Base-by-base conservation (phyloP, 768 basidiomycete genomes). In the Suillus luteus region DNA sequence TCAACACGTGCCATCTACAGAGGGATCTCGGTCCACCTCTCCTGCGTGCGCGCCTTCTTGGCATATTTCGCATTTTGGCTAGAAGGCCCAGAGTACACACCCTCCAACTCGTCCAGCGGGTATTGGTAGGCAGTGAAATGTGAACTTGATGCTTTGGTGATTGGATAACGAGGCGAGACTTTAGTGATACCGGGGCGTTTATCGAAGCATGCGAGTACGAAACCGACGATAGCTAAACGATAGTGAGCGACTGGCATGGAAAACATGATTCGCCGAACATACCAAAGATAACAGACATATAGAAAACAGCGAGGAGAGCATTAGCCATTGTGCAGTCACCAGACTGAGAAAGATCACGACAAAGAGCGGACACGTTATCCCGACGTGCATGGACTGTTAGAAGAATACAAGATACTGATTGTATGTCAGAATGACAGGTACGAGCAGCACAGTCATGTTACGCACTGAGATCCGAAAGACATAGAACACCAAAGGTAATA, bases 71-170 rank as follows among this genome's bases (percentile, higher is more conserved):
- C 58, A n/a, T 60, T 57, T 49, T 63, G 65, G 65, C 40, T 14
- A 63, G 49, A 22, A 14, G 4, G 3, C 61, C 59, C 65, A 1
- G 73, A 64, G 11, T 67, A 51, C 40, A 71, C 68, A 48, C 66
- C 70, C 4, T 19, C 41, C n/a, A 59, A 55, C 38, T 61, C 62
- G 10, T 75, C 75, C 43, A 75, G 58, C 17, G 70, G 66, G 33
- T 76, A 63, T n/a, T 1, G 62, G 0, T 68, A 41, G 6, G 73
- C 73, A 8, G 65, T 62, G 15, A 70, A 72, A 11, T 61, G 68
- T 40, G 73, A 75, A 43, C 73, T 76, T 4, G 75, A 65, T 4
- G 75, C 75, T 58, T 76, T 76, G n/a, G 72, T 76, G 19, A 68
- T 48, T 19, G 65, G 64, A 48, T 75, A 70, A 41, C 73, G 70